Evolutionary conservation across 441 rosid species (phyloP), one percentile per base, ranked within the genome.

Genomic region (Syzygium syzygioides): DNA sequence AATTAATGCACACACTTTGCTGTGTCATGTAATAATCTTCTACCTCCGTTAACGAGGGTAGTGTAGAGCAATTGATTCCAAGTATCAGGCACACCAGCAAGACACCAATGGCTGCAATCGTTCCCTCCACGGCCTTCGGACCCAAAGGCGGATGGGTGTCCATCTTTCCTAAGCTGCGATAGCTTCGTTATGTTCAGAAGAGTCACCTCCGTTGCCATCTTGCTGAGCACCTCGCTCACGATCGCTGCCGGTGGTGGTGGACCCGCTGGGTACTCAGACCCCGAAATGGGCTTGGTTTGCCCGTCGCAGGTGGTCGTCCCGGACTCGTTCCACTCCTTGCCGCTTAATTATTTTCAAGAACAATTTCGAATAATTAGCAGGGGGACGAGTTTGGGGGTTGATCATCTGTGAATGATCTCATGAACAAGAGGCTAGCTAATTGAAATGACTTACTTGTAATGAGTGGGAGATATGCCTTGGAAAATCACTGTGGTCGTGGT

Each of bases 31-130:
- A 2, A n/a, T 37, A 15, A 64, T 71, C n/a, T 71, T 55, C 89
- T 79, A 41, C 85, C 23, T 57, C 76, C 14, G 14, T 37, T 85
- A 34, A 91, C 86, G 50, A 94, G 91, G 68, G 90, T 84, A 41
- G 95, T 93, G 87, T 91, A 94, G 7, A 94, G 86, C 68, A 94
- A 90, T 32, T 90, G 89, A 59, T 95, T 95, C 96, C 95, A 94
- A 30, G 95, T 88, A 90, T 95, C 96, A 25, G 97, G 95, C 83
- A 95, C 94, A 32, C 96, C 96, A 4, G 95, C 90, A 6, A 95
- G 93, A 85, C 96, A 95, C 96, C 96, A 95, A 80, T 95, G 96
- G 89, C 93, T 93, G 85, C 96, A 94, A 17, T 94, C 96, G 64
- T 90, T 89, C n/a, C 89, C 93, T 41, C 79, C 88, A 55, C 59